Evolutionary conservation across 371 early-diverging fungal species (phyloP).

Genomic region (Cokeromyces recurvatus): DNA sequence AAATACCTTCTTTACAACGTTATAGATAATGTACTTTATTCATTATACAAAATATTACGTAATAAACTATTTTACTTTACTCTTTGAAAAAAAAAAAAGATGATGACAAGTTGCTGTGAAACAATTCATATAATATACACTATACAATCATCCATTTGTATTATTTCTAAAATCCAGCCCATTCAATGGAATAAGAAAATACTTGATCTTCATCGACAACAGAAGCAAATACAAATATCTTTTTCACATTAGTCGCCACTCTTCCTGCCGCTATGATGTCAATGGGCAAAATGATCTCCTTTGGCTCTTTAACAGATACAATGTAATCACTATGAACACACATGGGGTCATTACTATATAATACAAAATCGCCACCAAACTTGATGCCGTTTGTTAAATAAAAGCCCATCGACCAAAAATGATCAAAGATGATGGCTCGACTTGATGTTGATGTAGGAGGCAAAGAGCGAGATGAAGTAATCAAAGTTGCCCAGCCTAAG

Average conservation of each 20-base stretch:
- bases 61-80: too few species aligned
- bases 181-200: constrained; percentile 29
- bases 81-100: too few species aligned
- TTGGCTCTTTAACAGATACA: constrained; percentile 12
- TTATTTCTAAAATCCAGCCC: constrained; percentile 43
- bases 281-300: constrained; percentile 14
- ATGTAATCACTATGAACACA: constrained; percentile 53
- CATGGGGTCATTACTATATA: constrained; percentile 55
- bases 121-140: too few species aligned
- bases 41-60: too few species aligned
- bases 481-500: constrained; percentile 1
- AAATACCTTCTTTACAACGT: too few species aligned
- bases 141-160: too few species aligned
- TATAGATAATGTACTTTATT: too few species aligned
- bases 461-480: too few species aligned
- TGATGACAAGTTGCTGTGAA: too few species aligned
- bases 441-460: not conserved
- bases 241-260: constrained; percentile 51
- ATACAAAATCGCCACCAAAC: constrained; percentile 64
- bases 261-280: constrained; percentile 49
- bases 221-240: constrained; percentile 39
- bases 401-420: constrained; percentile 48
- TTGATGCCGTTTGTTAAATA: constrained; percentile 54
- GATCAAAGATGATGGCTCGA: constrained; percentile 28
- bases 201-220: constrained; percentile 4